phyloP scores from a whole-genome alignment of 129 eudicot genomes.

The sunflower (Helianthus annuus) region HanXRQr2.0-SUNRISE NC_035443.2:29995053-29995552 shows the following conservation, averaged over 20 bases:
- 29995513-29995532: too few species aligned
- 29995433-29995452: neutral
- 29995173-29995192: neutral
- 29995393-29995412: neutral
- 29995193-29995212: neutral
- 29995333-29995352: conserved; percentile 14
- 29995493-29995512: neutral
- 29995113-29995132: neutral
- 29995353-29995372: conserved; percentile 21
- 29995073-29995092: neutral
- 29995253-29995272: neutral
- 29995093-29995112: neutral
- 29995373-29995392: conserved; percentile 4
- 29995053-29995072: neutral
- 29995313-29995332: conserved; percentile 10
- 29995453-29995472: neutral
- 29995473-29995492: neutral
- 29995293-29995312: neutral
- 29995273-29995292: conserved; percentile 1
- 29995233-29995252: conserved; percentile 8
- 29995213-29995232: neutral
- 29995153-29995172: neutral
- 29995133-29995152: neutral
- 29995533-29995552: too few species aligned
- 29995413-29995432: too few species aligned